These are phyloP conservation scores for Thraustochytrium sp. DNA, from an alignment of 352 stramenopile species.

Conservation along the genomic window DNA sequence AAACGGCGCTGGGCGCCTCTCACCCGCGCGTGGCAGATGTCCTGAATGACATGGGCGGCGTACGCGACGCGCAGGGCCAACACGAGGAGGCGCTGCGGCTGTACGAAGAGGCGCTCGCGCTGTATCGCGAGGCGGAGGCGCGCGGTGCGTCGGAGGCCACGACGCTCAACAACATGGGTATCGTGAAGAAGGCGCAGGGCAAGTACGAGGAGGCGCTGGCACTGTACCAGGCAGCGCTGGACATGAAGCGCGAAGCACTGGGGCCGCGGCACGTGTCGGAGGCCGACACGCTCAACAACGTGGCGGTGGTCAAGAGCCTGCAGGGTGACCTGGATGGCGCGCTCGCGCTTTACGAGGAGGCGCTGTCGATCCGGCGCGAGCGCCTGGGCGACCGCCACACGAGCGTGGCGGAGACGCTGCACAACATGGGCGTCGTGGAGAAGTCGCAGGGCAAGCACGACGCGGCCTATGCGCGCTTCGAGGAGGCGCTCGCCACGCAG, in stretches of 20 bases:
- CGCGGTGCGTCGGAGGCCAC: too few species aligned
- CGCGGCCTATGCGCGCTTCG: neutral
- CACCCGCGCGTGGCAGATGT: neutral
- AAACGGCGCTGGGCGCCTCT: neutral
- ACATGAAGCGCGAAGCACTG: neutral
- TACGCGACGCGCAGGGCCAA: neutral
- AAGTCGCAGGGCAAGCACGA: neutral
- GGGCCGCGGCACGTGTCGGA: neutral
- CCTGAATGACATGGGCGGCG: neutral
- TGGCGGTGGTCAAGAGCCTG: neutral
- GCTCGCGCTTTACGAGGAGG: neutral
- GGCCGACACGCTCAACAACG: neutral
- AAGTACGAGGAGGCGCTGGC: constrained; percentile 16
- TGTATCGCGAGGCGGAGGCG: neutral
- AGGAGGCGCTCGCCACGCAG: neutral
- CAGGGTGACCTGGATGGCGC: neutral
- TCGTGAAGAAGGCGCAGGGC: neutral
- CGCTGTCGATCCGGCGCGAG: neutral
- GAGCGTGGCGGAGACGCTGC: neutral
- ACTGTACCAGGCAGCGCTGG: constrained; percentile 1
- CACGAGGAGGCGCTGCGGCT: neutral
- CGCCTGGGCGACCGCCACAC: neutral
- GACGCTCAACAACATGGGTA: constrained; percentile 10
- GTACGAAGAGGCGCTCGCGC: neutral
- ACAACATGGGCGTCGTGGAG: neutral